Evolutionary conservation across 495 filamentous ascomycete genomes (phyloP), one percentile per base, ranked within the genome.

Genomic region (Durotheca rogersii): DNA sequence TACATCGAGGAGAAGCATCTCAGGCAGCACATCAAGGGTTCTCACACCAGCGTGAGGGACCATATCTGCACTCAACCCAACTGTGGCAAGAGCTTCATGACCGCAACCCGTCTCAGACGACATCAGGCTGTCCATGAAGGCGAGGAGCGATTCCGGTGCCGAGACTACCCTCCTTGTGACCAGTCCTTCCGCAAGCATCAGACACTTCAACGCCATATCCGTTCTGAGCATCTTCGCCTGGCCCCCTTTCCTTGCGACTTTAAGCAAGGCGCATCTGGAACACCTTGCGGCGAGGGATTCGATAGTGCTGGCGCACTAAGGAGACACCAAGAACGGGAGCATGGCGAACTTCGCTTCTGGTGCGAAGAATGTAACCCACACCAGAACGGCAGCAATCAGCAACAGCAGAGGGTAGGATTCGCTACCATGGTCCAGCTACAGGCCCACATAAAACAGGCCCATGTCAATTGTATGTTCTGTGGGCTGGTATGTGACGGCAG

Each of bases 131-230:
- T 82, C 1, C 87, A 91, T 59, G 77, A 88, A 62, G 84, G 82
- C 16, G 72, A 73, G 47, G 81, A 88, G 51, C 75, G 81, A 40
- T 87, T 82, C 55, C 74, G 76, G 46, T 98, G 93, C 62, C 82
- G 77, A 5, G 86, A 81, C 16, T 84, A 84, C 51, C 80, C 84
- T 6, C 85, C 80, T 1, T 98, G 93, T 63, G 73, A 80, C 25
- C 79, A 85, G 65, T 81, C 79, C 10, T 98, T 97, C 67, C 80
- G 93, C 32, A 97, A 96, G 65, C 86, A 90, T 59, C 80, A 86
- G 42, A 95, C 90, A 1, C 78, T 98, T 7, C 82, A 89, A 56
- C 81, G 85, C 12, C 93, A 98, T 67, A 82, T 96, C 39, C 77
- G 80, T 15, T 73, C 76, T 0, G 79, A 76, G 2, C 93, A 98